phyloP scores from a whole-genome alignment of 2,329 filamentous ascomycete species.

The Chaetomium strumarium region DNA sequence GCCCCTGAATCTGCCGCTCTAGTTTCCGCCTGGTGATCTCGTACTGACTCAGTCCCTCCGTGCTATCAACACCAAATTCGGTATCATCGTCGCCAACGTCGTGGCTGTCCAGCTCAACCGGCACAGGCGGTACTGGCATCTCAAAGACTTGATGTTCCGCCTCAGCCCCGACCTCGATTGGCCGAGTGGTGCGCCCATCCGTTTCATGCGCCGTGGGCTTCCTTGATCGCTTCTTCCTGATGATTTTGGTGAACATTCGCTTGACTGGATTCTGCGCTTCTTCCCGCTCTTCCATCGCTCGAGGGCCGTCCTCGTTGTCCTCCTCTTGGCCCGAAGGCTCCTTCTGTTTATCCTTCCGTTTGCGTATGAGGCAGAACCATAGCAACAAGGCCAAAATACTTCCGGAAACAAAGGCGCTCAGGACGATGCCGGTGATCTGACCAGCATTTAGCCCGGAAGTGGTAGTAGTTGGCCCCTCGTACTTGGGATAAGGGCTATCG shows the following conservation, averaged over 20 bases:
- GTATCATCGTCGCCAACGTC: constrained; percentile 35
- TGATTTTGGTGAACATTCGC: constrained; percentile 41
- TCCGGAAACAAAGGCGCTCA: constrained; percentile 35
- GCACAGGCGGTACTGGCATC: constrained; percentile 40
- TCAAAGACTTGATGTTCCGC: constrained; percentile 47
- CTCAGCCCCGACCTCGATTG: constrained; percentile 37
- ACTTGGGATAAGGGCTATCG: constrained; percentile 44
- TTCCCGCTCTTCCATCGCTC: constrained; percentile 31
- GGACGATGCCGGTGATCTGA: constrained; percentile 42
- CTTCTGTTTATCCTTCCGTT: constrained; percentile 30
- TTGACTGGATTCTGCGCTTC: constrained; percentile 33
- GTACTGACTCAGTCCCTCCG: constrained; percentile 41
- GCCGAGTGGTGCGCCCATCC: constrained; percentile 30
- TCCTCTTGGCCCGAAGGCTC: constrained; percentile 27
- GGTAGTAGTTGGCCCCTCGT: background rate
- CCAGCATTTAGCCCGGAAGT: constrained; percentile 34
- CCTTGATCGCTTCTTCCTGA: constrained; percentile 32
- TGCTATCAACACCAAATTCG: constrained; percentile 37
- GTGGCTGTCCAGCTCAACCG: constrained; percentile 45
- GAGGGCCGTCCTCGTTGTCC: constrained; percentile 33
- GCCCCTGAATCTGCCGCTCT: constrained; percentile 45
- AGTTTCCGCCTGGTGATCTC: constrained; percentile 47
- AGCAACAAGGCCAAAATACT: constrained; percentile 28
- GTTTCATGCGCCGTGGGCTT: constrained; percentile 25
- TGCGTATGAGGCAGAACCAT: constrained; percentile 28